Evolutionary conservation across 305 asterid species (phyloP).

Genomic region (Fraxinus dipetala): DNA sequence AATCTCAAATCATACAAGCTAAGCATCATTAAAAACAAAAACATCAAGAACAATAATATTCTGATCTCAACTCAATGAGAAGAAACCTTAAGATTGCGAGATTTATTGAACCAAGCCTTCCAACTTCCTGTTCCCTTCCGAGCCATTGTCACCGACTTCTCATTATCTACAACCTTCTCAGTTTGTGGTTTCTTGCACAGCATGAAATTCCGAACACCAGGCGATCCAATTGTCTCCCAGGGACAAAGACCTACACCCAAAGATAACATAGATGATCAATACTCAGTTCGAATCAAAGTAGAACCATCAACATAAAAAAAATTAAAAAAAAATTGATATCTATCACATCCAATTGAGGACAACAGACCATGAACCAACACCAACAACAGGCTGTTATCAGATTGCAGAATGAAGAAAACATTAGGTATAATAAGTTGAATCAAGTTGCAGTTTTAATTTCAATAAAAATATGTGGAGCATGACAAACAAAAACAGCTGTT

Average conservation of each 20-base stretch:
- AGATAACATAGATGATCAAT: neutral
- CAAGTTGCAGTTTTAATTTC: neutral
- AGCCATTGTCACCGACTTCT: conserved; percentile 29
- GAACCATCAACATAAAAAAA: neutral
- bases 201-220: conserved; percentile 77
- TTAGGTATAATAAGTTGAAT: neutral
- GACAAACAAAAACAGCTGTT: neutral
- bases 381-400: neutral
- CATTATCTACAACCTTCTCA: conserved; percentile 32
- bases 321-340: neutral
- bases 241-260: conserved; percentile 61
- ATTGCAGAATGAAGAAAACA: neutral
- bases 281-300: neutral
- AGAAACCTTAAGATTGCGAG: conserved; percentile 56
- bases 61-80: conserved; percentile 45
- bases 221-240: conserved; percentile 84
- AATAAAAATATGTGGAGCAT: neutral
- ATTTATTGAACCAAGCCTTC: conserved; percentile 80
- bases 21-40: neutral
- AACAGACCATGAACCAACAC: neutral
- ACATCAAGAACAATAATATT: neutral
- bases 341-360: neutral
- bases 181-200: conserved; percentile 81
- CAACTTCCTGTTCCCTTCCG: conserved; percentile 67
- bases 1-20: neutral